Evolutionary conservation across 73 alveolate genomes (phyloP).

Genomic region (Durusdinium trenchii): DNA sequence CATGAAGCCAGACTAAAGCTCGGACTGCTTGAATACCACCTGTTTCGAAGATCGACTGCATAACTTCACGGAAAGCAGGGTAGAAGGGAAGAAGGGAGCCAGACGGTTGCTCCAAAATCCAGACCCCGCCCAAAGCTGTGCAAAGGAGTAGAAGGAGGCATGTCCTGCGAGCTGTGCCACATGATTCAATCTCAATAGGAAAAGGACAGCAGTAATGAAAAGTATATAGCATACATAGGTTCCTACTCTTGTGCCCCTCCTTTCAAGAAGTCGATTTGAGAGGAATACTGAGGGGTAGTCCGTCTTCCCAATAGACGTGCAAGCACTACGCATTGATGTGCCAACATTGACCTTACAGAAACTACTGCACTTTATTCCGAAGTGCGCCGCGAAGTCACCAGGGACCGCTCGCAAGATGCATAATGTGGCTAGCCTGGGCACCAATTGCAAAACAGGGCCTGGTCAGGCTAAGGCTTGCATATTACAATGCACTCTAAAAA

Average conservation of each 20-base stretch:
- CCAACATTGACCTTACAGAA: constrained; percentile 36
- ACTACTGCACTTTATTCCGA: constrained; percentile 38
- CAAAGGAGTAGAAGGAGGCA: neutral
- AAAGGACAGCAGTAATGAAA: too few species aligned
- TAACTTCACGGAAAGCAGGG: neutral
- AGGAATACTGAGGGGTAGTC: neutral
- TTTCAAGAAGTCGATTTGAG: constrained; percentile 14
- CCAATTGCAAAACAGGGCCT: neutral
- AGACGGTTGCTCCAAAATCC: constrained; percentile 47
- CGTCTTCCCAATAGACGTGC: neutral
- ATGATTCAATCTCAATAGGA: neutral
- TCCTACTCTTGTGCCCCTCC: neutral
- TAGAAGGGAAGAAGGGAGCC: constrained; percentile 15
- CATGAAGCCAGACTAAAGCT: neutral
- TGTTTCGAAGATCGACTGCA: neutral
- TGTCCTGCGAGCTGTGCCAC: neutral
- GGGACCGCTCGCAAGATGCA: neutral
- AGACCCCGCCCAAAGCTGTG: neutral
- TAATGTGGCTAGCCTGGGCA: constrained; percentile 13
- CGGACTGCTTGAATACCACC: neutral
- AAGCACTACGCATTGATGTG: neutral
- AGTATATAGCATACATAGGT: neutral
- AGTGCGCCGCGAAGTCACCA: neutral
- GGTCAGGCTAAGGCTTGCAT: neutral
- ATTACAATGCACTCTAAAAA: neutral